Evolutionary conservation across 192 early-diverging fungal genomes (phyloP).

Genomic region (Pilaira anomala): DNA sequence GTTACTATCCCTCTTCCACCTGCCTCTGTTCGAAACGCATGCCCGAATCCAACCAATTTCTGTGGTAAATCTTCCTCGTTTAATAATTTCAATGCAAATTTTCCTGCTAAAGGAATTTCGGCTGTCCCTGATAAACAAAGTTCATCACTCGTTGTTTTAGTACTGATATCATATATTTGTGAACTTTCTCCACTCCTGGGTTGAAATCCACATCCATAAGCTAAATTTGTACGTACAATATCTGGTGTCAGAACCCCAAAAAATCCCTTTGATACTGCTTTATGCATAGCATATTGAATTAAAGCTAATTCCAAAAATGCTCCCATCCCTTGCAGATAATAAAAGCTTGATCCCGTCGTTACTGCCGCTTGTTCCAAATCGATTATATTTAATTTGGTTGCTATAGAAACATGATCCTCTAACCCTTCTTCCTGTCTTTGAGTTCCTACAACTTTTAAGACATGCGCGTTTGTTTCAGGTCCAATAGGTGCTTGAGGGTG

Average conservation of each 20-base stretch:
- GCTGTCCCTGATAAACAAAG: conserved; percentile 84
- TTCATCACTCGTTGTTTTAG: conserved; percentile 26
- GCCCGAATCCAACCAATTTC: conserved; percentile 74
- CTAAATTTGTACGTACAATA: conserved; percentile 69
- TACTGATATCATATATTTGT: conserved; percentile 75
- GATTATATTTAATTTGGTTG: conserved; percentile 56
- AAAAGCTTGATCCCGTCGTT: conserved; percentile 78
- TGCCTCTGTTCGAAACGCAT: conserved; percentile 86
- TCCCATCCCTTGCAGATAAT: conserved; percentile 79
- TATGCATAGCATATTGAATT: conserved; percentile 77
- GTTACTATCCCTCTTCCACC: conserved; percentile 75
- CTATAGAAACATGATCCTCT: conserved; percentile 66
- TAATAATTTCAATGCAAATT: conserved; percentile 65
- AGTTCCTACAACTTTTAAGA: conserved; percentile 46
- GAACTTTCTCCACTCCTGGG: conserved; percentile 68
- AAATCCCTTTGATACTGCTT: conserved; percentile 67
- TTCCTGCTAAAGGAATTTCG: conserved; percentile 87
- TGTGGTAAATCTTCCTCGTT: conserved; percentile 54
- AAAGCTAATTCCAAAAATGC: conserved; percentile 83
- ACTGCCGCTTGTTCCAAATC: conserved; percentile 79
- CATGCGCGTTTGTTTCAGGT: conserved; percentile 55
- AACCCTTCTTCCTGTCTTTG: conserved; percentile 20
- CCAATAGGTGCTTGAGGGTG: conserved; percentile 71
- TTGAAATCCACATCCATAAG: conserved; percentile 85
- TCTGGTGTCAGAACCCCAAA: conserved; percentile 77